Conservation (phyloP, 345 rosid genomes). For the Mangifera indica region DNA sequence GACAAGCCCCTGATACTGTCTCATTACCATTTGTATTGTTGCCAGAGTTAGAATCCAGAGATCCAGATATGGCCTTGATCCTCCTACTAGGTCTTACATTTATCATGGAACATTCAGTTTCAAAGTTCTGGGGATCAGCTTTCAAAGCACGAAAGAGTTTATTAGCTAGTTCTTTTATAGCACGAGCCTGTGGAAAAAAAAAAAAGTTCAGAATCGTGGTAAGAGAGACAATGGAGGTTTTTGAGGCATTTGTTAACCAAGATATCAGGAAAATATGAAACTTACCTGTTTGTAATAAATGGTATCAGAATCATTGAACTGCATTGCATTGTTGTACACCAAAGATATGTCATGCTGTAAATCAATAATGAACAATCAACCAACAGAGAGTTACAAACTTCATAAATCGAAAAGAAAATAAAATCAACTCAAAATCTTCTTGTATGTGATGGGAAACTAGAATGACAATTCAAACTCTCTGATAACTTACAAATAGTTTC, state of each 20-base stretch:
- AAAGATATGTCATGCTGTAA: conserved; percentile 29
- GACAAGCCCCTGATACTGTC: not conserved
- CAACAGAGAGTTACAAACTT: conserved; percentile 15
- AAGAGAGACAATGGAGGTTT: conserved; percentile 12
- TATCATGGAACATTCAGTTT: conserved; percentile 20
- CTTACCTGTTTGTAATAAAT: conserved; percentile 32
- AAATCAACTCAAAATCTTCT: not conserved
- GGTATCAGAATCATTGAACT: conserved; percentile 34
- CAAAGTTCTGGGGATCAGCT: conserved; percentile 28
- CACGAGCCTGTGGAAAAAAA: conserved; percentile 37
- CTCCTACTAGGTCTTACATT: conserved; percentile 7
- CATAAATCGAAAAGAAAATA: not conserved
- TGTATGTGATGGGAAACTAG: not conserved
- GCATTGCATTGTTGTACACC: conserved; percentile 28
- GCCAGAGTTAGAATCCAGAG: not conserved
- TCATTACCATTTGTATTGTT: conserved; percentile 8
- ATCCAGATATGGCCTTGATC: conserved; percentile 22
- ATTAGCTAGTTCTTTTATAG: conserved; percentile 33
- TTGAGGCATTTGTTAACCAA: not conserved
- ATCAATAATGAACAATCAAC: conserved; percentile 17
- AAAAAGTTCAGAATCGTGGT: conserved; percentile 7
- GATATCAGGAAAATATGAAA: not conserved
- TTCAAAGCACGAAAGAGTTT: conserved; percentile 29
- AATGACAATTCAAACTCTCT: not conserved
- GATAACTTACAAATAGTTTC: not conserved